Evolutionary conservation across 2,329 filamentous ascomycete genomes (phyloP).

Genomic region (Ambrosiella xylebori): DNA sequence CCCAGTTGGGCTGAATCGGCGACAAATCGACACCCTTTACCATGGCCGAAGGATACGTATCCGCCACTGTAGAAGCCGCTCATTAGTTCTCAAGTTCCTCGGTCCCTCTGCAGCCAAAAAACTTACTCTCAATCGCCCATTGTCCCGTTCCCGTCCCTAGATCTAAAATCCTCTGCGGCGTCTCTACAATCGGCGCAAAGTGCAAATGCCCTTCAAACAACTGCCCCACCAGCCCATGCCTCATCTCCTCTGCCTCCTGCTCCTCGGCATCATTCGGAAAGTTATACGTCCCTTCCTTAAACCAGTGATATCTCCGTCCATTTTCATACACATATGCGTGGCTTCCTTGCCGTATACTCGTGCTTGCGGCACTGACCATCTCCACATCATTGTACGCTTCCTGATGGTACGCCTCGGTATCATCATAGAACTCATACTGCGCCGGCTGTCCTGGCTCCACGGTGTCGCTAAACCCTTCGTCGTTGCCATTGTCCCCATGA

Average conservation of each 20-base stretch:
- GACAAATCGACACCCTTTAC: constrained; percentile 39
- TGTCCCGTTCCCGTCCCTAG: constrained; percentile 42
- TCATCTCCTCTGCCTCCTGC: constrained; percentile 41
- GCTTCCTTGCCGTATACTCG: constrained; percentile 6
- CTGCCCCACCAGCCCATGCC: constrained; percentile 34
- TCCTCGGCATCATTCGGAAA: constrained; percentile 45
- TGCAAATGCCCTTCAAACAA: constrained; percentile 31
- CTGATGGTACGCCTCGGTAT: neutral
- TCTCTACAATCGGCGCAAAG: constrained; percentile 32
- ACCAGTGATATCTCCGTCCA: constrained; percentile 24
- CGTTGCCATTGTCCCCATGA: neutral
- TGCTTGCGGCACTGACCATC: constrained; percentile 1
- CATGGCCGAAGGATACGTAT: constrained; percentile 28
- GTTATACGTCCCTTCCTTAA: constrained; percentile 30
- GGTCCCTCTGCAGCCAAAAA: neutral
- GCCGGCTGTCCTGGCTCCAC: neutral
- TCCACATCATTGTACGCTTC: neutral
- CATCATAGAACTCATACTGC: constrained; percentile 3
- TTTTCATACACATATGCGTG: constrained; percentile 13
- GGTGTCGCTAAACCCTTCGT: neutral
- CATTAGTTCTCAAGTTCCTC: constrained; percentile 15
- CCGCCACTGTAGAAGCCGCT: constrained; percentile 16
- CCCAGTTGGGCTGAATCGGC: constrained; percentile 37
- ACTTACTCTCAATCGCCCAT: constrained; percentile 38
- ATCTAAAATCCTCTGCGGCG: constrained; percentile 35